phyloP scores from a whole-genome alignment of 768 basidiomycete genomes.

The Termitomyces sp. region DNA sequence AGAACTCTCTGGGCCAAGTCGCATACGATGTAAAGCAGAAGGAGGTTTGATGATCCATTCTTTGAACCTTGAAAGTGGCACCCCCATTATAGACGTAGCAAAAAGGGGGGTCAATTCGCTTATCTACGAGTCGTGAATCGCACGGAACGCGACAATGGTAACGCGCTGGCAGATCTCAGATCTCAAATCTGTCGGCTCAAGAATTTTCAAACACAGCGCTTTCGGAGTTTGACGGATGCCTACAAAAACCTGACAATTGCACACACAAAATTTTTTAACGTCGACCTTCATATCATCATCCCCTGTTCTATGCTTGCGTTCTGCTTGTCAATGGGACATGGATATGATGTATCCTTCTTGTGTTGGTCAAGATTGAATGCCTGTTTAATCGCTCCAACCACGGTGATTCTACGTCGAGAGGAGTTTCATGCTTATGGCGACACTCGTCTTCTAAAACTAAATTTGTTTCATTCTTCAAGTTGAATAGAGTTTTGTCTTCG shows the following conservation, averaged over 20 bases:
- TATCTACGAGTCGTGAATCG: background rate
- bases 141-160: no score
- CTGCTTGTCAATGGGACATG: constrained; percentile 48
- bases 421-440: constrained; percentile 87
- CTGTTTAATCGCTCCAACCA: constrained; percentile 84
- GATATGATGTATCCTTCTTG: constrained; percentile 30
- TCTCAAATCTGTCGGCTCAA: no score
- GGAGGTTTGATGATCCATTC: constrained; percentile 22
- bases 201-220: constrained; percentile 12
- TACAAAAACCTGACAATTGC: background rate
- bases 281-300: constrained; percentile 41
- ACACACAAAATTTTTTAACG: constrained; percentile 8
- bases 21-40: constrained; percentile 55
- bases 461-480: background rate
- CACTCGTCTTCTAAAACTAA: constrained; percentile 9
- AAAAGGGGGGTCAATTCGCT: background rate
- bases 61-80: constrained; percentile 27
- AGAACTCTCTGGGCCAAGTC: constrained; percentile 45
- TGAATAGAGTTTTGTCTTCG: background rate
- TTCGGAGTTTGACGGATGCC: constrained; percentile 13
- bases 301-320: constrained; percentile 51
- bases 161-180: no score
- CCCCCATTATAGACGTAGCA: background rate
- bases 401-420: constrained; percentile 59
- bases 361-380: constrained; percentile 53